phyloP scores from a whole-genome alignment of 305 asterid species.

The Solanum aculeatissimum region DNA sequence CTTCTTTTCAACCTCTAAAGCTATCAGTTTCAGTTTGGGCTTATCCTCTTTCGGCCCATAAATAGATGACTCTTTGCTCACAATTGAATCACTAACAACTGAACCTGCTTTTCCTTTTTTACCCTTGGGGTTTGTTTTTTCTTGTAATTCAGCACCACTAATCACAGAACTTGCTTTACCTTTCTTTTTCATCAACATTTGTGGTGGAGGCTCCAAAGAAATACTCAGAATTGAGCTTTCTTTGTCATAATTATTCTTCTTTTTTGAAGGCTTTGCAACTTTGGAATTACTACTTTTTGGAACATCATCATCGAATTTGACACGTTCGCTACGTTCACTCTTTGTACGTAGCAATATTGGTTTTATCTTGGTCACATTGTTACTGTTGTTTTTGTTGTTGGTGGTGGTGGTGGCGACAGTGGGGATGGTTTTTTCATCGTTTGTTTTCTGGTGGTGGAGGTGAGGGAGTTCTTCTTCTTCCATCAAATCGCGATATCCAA shows the following conservation, averaged over 20 bases:
- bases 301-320: slow-evolving; percentile 20
- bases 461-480: slow-evolving; percentile 21
- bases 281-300: slow-evolving; percentile 34
- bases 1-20: neutral
- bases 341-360: slow-evolving; percentile 40
- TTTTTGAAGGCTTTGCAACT: slow-evolving; percentile 18
- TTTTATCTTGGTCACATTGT: slow-evolving; percentile 2
- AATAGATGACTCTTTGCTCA: slow-evolving; percentile 39
- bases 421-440: neutral
- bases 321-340: slow-evolving; percentile 60
- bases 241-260: slow-evolving; percentile 11
- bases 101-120: slow-evolving; percentile 46
- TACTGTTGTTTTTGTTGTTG: neutral
- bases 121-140: slow-evolving; percentile 14
- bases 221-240: slow-evolving; percentile 33
- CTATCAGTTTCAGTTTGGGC: neutral
- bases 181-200: slow-evolving; percentile 3
- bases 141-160: slow-evolving; percentile 48
- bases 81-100: slow-evolving; percentile 41
- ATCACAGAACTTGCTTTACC: slow-evolving; percentile 82
- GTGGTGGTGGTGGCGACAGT: neutral
- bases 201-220: slow-evolving; percentile 35
- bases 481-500: slow-evolving; percentile 66
- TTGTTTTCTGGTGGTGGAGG: neutral
- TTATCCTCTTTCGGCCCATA: neutral